Conservation (phyloP, 2,329 filamentous ascomycete genomes). For the Balansia obtecta region DNA sequence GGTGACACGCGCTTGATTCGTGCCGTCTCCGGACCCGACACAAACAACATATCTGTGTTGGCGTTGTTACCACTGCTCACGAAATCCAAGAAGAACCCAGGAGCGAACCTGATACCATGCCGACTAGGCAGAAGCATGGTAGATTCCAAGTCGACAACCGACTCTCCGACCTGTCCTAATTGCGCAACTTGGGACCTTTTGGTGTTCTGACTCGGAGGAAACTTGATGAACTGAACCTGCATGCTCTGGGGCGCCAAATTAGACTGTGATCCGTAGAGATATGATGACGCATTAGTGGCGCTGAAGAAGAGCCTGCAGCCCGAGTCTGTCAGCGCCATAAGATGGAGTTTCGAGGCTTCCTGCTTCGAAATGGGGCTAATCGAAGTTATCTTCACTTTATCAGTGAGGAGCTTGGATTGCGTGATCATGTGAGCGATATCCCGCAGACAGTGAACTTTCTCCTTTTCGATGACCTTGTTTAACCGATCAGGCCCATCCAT, state of each 20-base stretch:
- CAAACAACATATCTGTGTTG: conserved; percentile 58
- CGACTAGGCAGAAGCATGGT: conserved; percentile 35
- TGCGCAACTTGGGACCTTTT: conserved; percentile 16
- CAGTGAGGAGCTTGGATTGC: conserved; percentile 56
- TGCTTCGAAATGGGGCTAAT: conserved; percentile 72
- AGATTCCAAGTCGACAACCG: conserved; percentile 34
- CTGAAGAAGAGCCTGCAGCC: conserved; percentile 89
- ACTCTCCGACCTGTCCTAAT: conserved; percentile 19
- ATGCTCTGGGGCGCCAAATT: conserved; percentile 75
- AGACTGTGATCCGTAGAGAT: conserved; percentile 47
- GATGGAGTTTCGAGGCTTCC: conserved; percentile 71
- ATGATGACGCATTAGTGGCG: conserved; percentile 65
- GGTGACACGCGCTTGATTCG: conserved; percentile 54
- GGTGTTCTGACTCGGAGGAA: conserved; percentile 49
- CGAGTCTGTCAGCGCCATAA: conserved; percentile 82
- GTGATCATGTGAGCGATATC: conserved; percentile 82
- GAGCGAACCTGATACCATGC: conserved; percentile 54
- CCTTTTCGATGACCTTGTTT: conserved; percentile 53
- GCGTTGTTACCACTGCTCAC: conserved; percentile 51
- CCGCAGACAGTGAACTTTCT: conserved; percentile 45
- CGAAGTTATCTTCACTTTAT: conserved; percentile 62
- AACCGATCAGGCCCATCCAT: conserved; percentile 56
- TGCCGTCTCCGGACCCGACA: conserved; percentile 78
- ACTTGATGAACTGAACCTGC: conserved; percentile 95
- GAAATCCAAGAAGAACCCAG: conserved; percentile 86